Evolutionary conservation across 179 eudicot genomes (phyloP).

Genomic region (Sideroxylon spinosum): DNA sequence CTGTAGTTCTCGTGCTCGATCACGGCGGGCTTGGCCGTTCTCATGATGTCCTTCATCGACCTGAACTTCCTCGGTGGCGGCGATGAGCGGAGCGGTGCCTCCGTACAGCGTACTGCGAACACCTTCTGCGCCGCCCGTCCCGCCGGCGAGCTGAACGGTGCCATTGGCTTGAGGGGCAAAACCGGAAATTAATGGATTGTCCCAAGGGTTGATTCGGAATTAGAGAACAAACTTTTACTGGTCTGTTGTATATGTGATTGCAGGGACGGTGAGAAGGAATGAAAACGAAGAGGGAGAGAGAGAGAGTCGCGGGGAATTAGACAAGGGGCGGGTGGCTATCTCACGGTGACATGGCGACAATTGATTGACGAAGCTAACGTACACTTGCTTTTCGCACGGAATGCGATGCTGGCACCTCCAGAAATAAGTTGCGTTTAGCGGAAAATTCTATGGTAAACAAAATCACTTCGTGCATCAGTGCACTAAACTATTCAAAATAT

Average conservation of each 20-base stretch:
- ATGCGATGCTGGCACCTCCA: conserved; percentile 12
- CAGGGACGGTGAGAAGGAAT: neutral
- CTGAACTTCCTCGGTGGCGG: conserved; percentile 34
- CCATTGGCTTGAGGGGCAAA: conserved; percentile 26
- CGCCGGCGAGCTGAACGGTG: conserved; percentile 31
- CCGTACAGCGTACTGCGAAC: conserved; percentile 33
- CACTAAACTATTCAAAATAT: too few species aligned
- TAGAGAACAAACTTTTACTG: neutral
- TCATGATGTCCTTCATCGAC: conserved; percentile 52
- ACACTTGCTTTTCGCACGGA: conserved; percentile 8
- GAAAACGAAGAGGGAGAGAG: neutral
- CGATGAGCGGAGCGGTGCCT: conserved; percentile 20
- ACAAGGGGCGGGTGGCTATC: conserved; percentile 7
- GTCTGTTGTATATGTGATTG: neutral
- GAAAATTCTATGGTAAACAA: too few species aligned
- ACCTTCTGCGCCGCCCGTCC: conserved; percentile 31
- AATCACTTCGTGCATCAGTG: too few species aligned
- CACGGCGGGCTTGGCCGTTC: conserved; percentile 36
- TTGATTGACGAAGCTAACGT: neutral
- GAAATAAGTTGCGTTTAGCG: neutral
- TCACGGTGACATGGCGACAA: conserved; percentile 13
- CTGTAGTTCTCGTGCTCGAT: conserved; percentile 39
- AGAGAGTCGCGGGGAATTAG: conserved; percentile 11
- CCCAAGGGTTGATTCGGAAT: conserved; percentile 9
- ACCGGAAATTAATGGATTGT: neutral